Percentiles rank a stretch among this genome's conserved stretches.
Evolutionary conservation across 108 stramenopile species (phyloP).

Genomic region (Discostella stelligeroides): DNA sequence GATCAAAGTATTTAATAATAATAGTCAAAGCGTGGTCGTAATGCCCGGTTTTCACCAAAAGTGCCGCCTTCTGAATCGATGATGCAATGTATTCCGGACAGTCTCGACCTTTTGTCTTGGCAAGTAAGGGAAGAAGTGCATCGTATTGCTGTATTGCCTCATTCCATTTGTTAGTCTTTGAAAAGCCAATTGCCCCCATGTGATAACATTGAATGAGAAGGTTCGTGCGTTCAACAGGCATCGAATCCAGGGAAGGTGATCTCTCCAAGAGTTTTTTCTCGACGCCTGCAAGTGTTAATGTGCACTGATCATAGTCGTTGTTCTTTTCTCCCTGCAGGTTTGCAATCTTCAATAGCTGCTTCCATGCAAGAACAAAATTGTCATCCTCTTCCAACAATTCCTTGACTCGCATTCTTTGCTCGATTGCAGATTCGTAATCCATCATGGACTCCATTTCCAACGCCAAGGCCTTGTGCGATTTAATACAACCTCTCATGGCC

Average conservation of each 20-base stretch:
- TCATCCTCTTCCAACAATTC: constrained; percentile 28
- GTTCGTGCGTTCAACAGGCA: constrained; percentile 30
- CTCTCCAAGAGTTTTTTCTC: constrained; percentile 16
- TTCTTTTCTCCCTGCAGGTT: constrained; percentile 28
- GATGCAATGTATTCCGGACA: constrained; percentile 22
- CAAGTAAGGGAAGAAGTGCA: constrained; percentile 35
- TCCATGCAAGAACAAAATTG: constrained; percentile 26
- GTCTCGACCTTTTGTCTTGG: constrained; percentile 19
- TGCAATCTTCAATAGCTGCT: constrained; percentile 39
- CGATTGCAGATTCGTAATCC: constrained; percentile 34
- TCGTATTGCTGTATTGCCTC: constrained; percentile 42
- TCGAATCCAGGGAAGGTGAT: constrained; percentile 22
- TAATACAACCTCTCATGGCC: constrained; percentile 35
- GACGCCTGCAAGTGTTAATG: constrained; percentile 24
- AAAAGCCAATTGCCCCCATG: constrained; percentile 35
- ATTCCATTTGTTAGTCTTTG: constrained; percentile 29
- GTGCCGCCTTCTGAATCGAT: constrained; percentile 42
- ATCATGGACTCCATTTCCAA: constrained; percentile 20
- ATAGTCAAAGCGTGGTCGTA: constrained; percentile 5
- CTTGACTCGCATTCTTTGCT: constrained; percentile 32
- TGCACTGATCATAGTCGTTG: constrained; percentile 20
- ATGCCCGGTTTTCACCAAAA: constrained; percentile 29
- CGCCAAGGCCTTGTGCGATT: constrained; percentile 41
- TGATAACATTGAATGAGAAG: constrained; percentile 34
- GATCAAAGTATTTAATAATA: constrained; percentile 33